Evolutionary conservation across 306 rosid species (phyloP).

Genomic region (Delonix regia): DNA sequence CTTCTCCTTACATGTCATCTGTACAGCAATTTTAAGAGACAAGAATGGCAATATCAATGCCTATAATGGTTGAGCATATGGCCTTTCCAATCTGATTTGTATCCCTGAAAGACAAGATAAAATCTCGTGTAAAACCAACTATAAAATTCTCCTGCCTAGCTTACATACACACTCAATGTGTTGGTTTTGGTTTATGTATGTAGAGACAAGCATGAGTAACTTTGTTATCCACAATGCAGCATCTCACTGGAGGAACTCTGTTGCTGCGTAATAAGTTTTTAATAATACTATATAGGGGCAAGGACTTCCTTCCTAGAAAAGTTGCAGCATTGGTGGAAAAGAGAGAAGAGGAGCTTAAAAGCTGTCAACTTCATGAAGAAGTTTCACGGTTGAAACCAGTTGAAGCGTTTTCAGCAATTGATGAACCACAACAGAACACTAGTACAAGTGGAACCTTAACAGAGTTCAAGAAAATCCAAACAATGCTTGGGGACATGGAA

Average conservation of each 20-base stretch:
- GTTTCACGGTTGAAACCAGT: conserved; percentile 57
- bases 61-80: not conserved
- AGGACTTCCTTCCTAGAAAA: conserved; percentile 75
- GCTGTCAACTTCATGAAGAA: conserved; percentile 68
- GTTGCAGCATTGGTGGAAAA: conserved; percentile 57
- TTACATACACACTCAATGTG: not conserved
- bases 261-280: conserved; percentile 76
- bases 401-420: conserved; percentile 46
- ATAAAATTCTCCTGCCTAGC: not conserved
- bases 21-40: not conserved
- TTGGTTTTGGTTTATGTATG: conserved; percentile 18
- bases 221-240: conserved; percentile 52
- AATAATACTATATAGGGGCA: conserved; percentile 78
- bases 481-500: conserved; percentile 38
- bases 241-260: conserved; percentile 82
- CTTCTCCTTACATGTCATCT: not conserved
- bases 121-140: not conserved
- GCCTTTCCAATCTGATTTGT: not conserved
- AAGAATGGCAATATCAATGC: not conserved
- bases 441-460: conserved; percentile 70
- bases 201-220: conserved; percentile 12
- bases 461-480: conserved; percentile 59
- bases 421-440: conserved; percentile 44
- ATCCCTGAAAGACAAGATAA: not conserved
- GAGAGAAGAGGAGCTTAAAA: conserved; percentile 71